Conservation (phyloP, 2,329 filamentous ascomycete genomes). For the Trichoderma arundinaceum region DNA sequence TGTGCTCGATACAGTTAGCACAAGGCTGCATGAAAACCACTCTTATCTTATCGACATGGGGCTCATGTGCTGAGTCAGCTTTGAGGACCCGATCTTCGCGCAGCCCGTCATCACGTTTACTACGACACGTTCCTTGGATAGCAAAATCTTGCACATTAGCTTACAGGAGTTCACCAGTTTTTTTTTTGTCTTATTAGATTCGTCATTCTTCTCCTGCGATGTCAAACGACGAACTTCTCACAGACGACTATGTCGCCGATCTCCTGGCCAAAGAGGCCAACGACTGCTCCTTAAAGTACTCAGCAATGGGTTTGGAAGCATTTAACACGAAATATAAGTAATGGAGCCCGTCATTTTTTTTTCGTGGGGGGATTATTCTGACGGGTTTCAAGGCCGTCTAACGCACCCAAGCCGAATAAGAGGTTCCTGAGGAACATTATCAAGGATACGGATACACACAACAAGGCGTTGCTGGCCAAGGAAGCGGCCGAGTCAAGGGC, state of each 20-base stretch:
- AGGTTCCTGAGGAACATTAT: constrained; percentile 88
- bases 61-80: constrained; percentile 21
- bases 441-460: constrained; percentile 85
- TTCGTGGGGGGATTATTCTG: constrained; percentile 24
- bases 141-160: background rate
- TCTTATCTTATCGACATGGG: constrained; percentile 24
- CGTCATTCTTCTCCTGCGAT: constrained; percentile 37
- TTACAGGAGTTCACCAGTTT: too few relatives aligned
- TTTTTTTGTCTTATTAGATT: background rate
- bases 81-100: background rate
- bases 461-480: constrained; percentile 81
- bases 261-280: constrained; percentile 82
- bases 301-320: constrained; percentile 73
- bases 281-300: constrained; percentile 74
- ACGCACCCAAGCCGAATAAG: constrained; percentile 86
- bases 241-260: constrained; percentile 79
- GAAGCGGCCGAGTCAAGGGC: constrained; percentile 80
- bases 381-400: constrained; percentile 61
- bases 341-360: constrained; percentile 25
- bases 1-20: constrained; percentile 41
- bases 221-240: constrained; percentile 59
- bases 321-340: constrained; percentile 59
- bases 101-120: background rate
- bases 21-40: too few relatives aligned
- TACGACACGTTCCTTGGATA: background rate